Evolutionary conservation across 768 basidiomycete species (phyloP).

Genomic region (Lactarius vividus): DNA sequence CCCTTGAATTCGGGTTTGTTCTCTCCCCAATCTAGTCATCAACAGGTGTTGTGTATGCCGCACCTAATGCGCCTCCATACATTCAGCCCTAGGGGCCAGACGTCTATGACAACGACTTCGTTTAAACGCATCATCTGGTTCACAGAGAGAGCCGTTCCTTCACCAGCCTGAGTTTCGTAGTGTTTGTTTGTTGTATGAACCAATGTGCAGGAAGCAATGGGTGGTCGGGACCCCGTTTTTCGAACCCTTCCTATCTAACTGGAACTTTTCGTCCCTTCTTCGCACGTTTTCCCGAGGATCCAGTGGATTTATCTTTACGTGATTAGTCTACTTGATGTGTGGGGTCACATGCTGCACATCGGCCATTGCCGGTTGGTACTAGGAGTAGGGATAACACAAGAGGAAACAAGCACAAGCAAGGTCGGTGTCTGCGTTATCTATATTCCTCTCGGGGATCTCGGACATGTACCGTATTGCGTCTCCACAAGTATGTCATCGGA

Average conservation of each 20-base stretch:
- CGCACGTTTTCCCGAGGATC: too few relatives aligned
- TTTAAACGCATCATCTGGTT: neutral
- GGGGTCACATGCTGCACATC: too few relatives aligned
- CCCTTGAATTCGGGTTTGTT: neutral
- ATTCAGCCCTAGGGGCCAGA: neutral
- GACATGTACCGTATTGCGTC: too few relatives aligned
- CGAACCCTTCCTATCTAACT: neutral
- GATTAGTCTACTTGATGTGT: too few relatives aligned
- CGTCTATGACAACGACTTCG: too few relatives aligned
- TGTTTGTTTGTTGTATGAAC: neutral
- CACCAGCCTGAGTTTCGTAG: neutral
- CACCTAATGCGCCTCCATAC: neutral
- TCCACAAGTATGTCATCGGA: too few relatives aligned
- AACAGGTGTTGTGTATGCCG: slow-evolving; percentile 1
- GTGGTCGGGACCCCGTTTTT: neutral
- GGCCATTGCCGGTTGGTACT: too few relatives aligned
- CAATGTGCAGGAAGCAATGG: neutral
- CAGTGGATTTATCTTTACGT: too few relatives aligned
- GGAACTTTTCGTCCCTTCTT: neutral
- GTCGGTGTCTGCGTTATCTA: too few relatives aligned
- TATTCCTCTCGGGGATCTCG: too few relatives aligned
- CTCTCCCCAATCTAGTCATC: neutral
- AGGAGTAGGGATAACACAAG: too few relatives aligned
- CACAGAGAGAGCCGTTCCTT: neutral
- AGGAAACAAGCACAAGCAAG: too few relatives aligned